Evolutionary conservation across 2,329 filamentous ascomycete genomes (phyloP), one percentile per base, ranked within the genome.

Genomic region (Diaporthe amygdali): DNA sequence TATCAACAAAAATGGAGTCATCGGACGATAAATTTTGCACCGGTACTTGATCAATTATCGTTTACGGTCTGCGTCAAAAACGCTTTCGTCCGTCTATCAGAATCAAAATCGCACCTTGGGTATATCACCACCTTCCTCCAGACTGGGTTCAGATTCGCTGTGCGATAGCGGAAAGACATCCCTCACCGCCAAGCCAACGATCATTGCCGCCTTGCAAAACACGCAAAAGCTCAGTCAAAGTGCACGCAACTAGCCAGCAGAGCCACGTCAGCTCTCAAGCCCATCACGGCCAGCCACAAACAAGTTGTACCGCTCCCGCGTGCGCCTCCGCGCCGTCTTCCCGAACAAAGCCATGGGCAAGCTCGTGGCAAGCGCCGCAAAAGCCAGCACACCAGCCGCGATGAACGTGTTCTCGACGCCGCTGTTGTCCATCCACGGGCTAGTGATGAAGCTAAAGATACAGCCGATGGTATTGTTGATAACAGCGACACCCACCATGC

Each of bases 321-420:
- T 89, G 84, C 83, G 84, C 25, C 82, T 79, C 17, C 87, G 80
- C 59, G 81, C 84, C 3, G 75, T 76, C 79, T 89, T 89, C 2
- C 87, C 87, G 79, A 81, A 89, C 17, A 84, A 77, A 56, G 87
- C 86, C 87, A 89, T 89, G 1, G 87, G 86, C 46, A 86, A 74
- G 1, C 86, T 88, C 7, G 83, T 79, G 78, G 85, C 82, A 59
- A 89, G 81, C 55, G 87, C 84, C 22, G 84, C 81, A 69, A 89
- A 87, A 71, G 85, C 84, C 47, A 89, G 74, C 3, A 86, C 82
- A 0, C 84, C 86, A 22, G 89, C 84, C 5, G 83, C 86, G 2
- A 71, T 54, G n/a, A 74, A 73, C 0, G 70, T 72, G 46, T 68
- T 47, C 54, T 61, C 39, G 5, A 70, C 63, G 3, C 72, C 72